Evolutionary conservation across 345 rosid genomes (phyloP).

Genomic region (Hibiscus tridactylites): DNA sequence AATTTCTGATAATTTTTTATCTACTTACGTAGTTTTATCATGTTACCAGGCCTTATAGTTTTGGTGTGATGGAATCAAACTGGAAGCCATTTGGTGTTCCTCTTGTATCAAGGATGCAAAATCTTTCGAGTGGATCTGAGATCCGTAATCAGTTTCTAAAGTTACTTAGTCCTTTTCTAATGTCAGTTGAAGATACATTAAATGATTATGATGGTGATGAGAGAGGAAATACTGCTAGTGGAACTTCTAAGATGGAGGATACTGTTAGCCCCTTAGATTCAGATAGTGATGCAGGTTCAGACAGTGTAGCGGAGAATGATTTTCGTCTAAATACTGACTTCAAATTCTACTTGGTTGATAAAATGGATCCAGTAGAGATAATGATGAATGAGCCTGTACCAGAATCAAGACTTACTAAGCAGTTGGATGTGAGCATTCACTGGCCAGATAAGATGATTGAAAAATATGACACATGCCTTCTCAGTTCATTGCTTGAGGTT

Average conservation of each 20-base stretch:
- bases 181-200: constrained; percentile 26
- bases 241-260: constrained; percentile 35
- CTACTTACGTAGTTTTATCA: constrained; percentile 5
- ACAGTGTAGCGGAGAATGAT: constrained; percentile 27
- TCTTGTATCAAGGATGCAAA: constrained; percentile 36
- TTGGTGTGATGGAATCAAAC: constrained; percentile 2
- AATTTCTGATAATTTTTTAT: not conserved
- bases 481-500: constrained; percentile 44
- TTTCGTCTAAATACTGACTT: constrained; percentile 21
- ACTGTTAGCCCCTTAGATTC: constrained; percentile 19
- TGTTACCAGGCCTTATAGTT: constrained; percentile 19
- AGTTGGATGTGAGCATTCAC: constrained; percentile 24
- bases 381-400: constrained; percentile 25
- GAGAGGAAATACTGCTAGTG: constrained; percentile 17
- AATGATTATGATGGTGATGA: constrained; percentile 32
- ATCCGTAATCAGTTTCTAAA: constrained; percentile 30
- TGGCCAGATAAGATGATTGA: constrained; percentile 46
- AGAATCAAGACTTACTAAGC: constrained; percentile 15
- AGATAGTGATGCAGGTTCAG: constrained; percentile 20
- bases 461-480: constrained; percentile 32
- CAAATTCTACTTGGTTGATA: constrained; percentile 22
- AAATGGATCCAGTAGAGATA: constrained; percentile 6
- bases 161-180: constrained; percentile 42
- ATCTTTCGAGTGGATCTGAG: constrained; percentile 31
- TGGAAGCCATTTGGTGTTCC: constrained; percentile 43